Base-by-base conservation (phyloP, 805 yeast genomes). In the Candida taoyuanica region DNA sequence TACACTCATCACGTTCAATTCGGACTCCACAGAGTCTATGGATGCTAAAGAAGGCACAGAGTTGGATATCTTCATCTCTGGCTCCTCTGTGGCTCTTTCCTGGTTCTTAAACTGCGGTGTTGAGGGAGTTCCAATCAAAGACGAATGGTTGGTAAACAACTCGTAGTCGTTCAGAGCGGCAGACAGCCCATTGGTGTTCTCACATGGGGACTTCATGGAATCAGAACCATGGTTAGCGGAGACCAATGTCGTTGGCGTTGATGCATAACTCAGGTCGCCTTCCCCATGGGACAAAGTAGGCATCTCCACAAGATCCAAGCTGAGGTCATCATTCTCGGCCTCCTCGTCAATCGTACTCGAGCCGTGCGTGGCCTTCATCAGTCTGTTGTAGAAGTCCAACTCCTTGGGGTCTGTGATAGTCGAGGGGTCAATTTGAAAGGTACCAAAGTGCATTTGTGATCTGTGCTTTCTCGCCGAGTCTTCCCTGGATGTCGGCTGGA, bases 121-220 rank as follows among this genome's bases (percentile, higher is more conserved):
- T 11, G 37, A 28, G 17, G 40, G 37, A 5, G 34, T 29, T 5
- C 32, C 7, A 2, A 40, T n/a, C 5, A 40, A 15, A 2, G 38
- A 15, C 11, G 31, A 16, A 13, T 39, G 40, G 17, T 36, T 32
- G 3, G 49, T 51, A 28, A 47, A 50, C 5, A 52, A 34, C 34
- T 47, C 44, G 29, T 53, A 53, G 29, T 52, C 56, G 29, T 43
- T 52, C 15, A 53, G 32, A 2, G 48, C 50, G 7, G 49, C 40
- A 5, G 46, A 20, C 15, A 49, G 31, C 6, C 43, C 17, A 5
- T 46, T 40, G 15, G 36, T 7, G n/a, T 25, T 7, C 21, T 25
- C 27, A 16, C 9, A 17, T 27, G 14, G 3, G 6, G 27, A 12
- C 23, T 28, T 28, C 19, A 25, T 20, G n/a, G 28, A 25, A 4